Percentiles rank a stretch among this genome's conserved stretches.
phyloP scores from a whole-genome alignment of 257 asterid species.

The Thymus mandschuricus region DNA sequence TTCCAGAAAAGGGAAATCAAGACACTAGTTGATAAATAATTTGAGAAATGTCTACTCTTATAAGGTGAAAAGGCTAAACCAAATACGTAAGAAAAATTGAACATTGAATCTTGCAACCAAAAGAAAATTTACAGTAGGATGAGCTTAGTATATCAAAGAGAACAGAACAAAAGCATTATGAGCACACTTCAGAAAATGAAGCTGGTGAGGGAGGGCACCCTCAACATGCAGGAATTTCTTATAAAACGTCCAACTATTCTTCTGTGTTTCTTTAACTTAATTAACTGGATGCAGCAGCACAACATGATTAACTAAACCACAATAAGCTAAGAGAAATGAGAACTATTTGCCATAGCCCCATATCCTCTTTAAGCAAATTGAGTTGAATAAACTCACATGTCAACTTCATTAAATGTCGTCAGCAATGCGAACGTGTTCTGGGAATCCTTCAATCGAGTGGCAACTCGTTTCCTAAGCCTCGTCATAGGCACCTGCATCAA shows the following conservation, averaged over 20 bases:
- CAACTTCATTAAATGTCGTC: conserved; percentile 98
- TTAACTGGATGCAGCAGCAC: too few relatives aligned
- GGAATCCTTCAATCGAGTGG: conserved; percentile 94
- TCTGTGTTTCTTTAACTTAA: too few relatives aligned
- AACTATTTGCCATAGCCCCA: not conserved
- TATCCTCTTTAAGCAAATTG: conserved; percentile 12
- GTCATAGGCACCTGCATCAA: conserved; percentile 91
- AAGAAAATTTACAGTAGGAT: not conserved
- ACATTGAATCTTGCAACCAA: not conserved
- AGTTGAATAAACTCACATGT: conserved; percentile 65
- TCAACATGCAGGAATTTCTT: too few relatives aligned
- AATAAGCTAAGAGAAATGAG: too few relatives aligned
- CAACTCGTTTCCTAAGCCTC: conserved; percentile 93
- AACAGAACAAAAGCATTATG: not conserved
- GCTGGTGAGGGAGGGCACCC: too few relatives aligned
- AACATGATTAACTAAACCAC: too few relatives aligned
- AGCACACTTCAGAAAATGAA: too few relatives aligned
- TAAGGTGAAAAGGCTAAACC: not conserved
- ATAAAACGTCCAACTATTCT: too few relatives aligned
- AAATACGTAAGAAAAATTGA: not conserved
- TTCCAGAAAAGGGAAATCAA: conserved; percentile 14
- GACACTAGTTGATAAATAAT: too few relatives aligned
- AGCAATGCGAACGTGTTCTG: conserved; percentile 95
- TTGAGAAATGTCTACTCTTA: not conserved
- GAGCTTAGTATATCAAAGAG: conserved; percentile 8